phyloP scores from a whole-genome alignment of 768 basidiomycete genomes.

The Auriscalpium orientale region DNA sequence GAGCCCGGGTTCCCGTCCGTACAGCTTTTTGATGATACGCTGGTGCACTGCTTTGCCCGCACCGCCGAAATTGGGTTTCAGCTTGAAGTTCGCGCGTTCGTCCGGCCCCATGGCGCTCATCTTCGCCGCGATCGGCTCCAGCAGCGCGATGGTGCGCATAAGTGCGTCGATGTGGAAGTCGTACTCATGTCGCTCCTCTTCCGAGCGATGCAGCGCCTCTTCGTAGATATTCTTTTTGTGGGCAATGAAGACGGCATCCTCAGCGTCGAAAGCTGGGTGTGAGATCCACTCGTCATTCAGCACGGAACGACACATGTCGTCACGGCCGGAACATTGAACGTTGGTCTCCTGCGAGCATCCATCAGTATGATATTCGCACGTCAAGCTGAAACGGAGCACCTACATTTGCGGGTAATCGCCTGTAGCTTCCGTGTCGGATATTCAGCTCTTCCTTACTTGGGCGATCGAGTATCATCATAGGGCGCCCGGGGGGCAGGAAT shows the following conservation, averaged over 20 bases:
- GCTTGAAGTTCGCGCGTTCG: constrained; percentile 73
- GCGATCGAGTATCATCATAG: constrained; percentile 21
- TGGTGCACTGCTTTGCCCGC: constrained; percentile 83
- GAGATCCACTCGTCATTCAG: constrained; percentile 99
- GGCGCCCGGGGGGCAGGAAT: constrained; percentile 14
- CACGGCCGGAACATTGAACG: constrained; percentile 88
- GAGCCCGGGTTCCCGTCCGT: constrained; percentile 76
- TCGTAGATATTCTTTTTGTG: constrained; percentile 95
- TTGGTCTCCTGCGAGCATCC: constrained; percentile 61
- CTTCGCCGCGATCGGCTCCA: constrained; percentile 89
- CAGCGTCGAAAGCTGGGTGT: constrained; percentile 91
- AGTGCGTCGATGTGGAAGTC: constrained; percentile 98
- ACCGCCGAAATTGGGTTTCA: constrained; percentile 85
- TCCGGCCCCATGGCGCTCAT: constrained; percentile 72
- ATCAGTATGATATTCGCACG: constrained; percentile 1
- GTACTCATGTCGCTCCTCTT: constrained; percentile 98
- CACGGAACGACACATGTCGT: constrained; percentile 94
- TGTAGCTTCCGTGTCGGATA: constrained; percentile 81
- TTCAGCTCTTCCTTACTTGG: constrained; percentile 61
- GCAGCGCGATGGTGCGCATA: constrained; percentile 77
- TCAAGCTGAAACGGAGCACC: constrained; percentile 25
- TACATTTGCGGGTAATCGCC: constrained; percentile 73
- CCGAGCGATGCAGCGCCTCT: constrained; percentile 91
- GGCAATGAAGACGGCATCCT: constrained; percentile 85
- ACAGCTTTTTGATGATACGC: constrained; percentile 94